These are phyloP conservation scores for Dichotomopilus funicola DNA, from an alignment of 2,329 filamentous ascomycete genomes.

Conservation along the genomic window DNA sequence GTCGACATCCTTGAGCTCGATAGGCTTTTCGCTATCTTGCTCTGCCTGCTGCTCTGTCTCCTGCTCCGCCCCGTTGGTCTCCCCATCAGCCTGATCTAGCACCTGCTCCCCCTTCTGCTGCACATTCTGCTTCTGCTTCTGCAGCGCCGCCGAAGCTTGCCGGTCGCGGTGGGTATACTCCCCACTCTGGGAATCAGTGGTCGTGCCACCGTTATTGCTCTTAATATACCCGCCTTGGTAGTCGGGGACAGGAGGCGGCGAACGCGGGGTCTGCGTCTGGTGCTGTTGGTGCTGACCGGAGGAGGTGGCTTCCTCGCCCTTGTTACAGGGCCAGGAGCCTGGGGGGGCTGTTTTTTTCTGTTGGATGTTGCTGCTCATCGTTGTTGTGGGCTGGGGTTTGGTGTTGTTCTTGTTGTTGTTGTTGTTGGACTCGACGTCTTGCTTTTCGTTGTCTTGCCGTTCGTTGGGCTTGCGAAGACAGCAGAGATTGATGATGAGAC, in stretches of 20 bases:
- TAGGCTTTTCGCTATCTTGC: conserved; percentile 23
- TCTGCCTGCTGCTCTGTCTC: not conserved
- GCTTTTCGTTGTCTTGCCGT: too few species aligned
- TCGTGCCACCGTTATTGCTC: conserved; percentile 1
- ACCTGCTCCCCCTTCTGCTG: conserved; percentile 22
- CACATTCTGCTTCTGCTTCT: conserved; percentile 1
- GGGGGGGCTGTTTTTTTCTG: conserved; percentile 20
- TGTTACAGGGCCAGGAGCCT: conserved; percentile 15
- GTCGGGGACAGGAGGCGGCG: conserved; percentile 18
- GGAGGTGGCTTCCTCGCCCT: conserved; percentile 22
- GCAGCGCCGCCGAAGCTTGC: conserved; percentile 4
- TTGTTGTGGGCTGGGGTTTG: not conserved
- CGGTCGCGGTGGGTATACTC: conserved; percentile 19
- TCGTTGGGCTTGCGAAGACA: too few species aligned
- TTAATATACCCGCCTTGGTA: conserved; percentile 10
- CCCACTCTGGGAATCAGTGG: conserved; percentile 22
- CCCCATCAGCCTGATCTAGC: conserved; percentile 9
- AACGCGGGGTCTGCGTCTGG: conserved; percentile 17
- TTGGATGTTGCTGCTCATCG: conserved; percentile 23
- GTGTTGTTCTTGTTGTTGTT: not conserved
- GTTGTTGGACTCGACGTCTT: not conserved
- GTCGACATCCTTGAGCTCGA: conserved; percentile 18
- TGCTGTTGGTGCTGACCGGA: not conserved
- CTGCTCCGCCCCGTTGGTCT: conserved; percentile 5
- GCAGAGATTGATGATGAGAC: too few species aligned